Evolutionary conservation across 805 yeast species (phyloP), one percentile per base, ranked within the genome.

Genomic region (Myxozyma mucilagina): DNA sequence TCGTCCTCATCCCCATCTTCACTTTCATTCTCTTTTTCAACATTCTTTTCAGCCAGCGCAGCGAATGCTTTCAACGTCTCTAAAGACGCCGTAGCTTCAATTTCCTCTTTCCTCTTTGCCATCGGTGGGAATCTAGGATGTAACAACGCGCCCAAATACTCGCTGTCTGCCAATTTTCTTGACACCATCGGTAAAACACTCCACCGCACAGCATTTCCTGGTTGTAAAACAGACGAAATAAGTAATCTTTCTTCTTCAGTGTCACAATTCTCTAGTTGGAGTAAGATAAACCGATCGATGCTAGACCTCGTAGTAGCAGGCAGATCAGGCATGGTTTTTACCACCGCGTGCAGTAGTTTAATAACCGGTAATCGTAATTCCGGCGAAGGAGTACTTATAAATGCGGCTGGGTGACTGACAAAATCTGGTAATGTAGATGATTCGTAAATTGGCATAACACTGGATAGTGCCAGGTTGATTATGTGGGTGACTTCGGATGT

Each of bases 11-110:
- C 56, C 9, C 49, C 57, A 43, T 53, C 59, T 35, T 53, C 59
- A 24, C 59, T 67, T 49, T 57, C 66, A 57, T 76, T 78, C 50
- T 77, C 79, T 31, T 74, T 78, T 51, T 48, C 62, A 43, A 49
- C 50, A 35, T 57, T 54, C 53, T 60, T 58, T 14, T 45, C 48
- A 32, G 53, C 45, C 6, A 52, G 43, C 60, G 60, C 56, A 54
- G 47, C 64, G n/a, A 42, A 39, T 31, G 34, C 4, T 42, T 39
- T 18, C 14, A 50, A 29, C 3, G 54, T 24, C 18, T 36, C 45
- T 2, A 14, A 14, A 4, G 57, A 43, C 13, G 56, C 42, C 34
- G 38, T 54, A 7, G 56, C 62, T 18, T 51, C 50, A 31, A 51
- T 55, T 14, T 63, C 65, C 18, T 63, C 65, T 16, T 43, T 43